Evolutionary conservation across 1,284 basidiomycete genomes (phyloP), one percentile per base, ranked within the genome.

Genomic region (Coniferiporia weirii): DNA sequence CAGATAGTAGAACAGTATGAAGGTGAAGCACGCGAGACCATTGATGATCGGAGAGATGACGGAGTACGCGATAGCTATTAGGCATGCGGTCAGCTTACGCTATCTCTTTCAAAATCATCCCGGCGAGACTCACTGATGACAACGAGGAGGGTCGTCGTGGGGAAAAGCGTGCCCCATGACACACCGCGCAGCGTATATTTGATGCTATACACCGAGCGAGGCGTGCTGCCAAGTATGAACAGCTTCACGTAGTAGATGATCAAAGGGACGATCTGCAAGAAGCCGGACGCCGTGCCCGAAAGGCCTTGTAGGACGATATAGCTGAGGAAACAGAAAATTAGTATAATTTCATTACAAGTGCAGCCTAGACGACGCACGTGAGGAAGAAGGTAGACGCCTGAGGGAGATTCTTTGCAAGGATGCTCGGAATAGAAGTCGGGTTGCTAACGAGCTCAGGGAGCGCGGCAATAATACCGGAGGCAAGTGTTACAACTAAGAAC

Each of bases 41-140:
- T 93, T 96, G 75, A 98, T 91, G 68, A 99, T 82, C 0, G 96
- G 96, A 1, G 93, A 88, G 65, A 99, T 96, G 70, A 97, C 82
- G 52, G 88, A 89, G 76, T 99, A 99, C 1, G 84, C 85, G 45
- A 87, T 70, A 2, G 83, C 85, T 61, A 45, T 9, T 2, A 13
- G 17, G 19, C 12, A 46, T 15, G 38, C 2, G 8, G 27, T 15
- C 9, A 4, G 27, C 15, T 32, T 19, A 34, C 35, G 32, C 36
- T 32, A 40, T 15, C 2, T 38, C n/a, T n/a, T n/a, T 32, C 12
- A 13, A 60, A 19, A 22, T 3, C 7, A 8, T 20, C 15, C 2
- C 8, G 22, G 32, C 32, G 22, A 53, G 13, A 56, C 59, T 3
- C 38, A 61, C 59, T 57, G 71, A 95, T 92, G 45, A 91, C 86